Evolutionary conservation across 1,284 basidiomycete species (phyloP).

Genomic region (Ceratobasidium sp.): DNA sequence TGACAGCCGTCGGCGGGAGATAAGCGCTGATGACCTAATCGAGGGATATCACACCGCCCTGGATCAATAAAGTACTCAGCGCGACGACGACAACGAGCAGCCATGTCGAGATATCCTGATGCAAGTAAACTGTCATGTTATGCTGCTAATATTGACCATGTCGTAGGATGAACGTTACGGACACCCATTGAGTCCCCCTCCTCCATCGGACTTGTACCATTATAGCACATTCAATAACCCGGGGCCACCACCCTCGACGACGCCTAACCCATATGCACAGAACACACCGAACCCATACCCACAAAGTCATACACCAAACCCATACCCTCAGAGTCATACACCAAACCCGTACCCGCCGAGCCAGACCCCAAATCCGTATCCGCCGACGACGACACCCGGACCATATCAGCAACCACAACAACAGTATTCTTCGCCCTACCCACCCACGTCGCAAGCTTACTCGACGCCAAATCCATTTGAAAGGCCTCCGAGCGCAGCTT

Average conservation of each 20-base stretch:
- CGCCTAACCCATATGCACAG: too few species aligned
- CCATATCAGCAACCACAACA: constrained; percentile 20
- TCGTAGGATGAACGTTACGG: constrained; percentile 29
- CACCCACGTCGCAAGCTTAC: constrained; percentile 22
- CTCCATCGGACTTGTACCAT: constrained; percentile 24
- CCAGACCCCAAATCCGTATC: constrained; percentile 7
- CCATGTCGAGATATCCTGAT: constrained; percentile 35
- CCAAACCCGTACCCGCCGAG: constrained; percentile 16
- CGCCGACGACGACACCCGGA: neutral
- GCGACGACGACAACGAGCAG: constrained; percentile 16
- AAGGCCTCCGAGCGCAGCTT: constrained; percentile 24
- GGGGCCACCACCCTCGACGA: constrained; percentile 10
- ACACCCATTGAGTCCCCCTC: constrained; percentile 30
- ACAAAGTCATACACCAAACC: too few species aligned
- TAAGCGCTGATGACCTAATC: neutral
- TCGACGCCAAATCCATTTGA: constrained; percentile 34
- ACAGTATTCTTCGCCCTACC: neutral
- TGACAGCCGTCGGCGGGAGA: too few species aligned
- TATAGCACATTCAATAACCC: constrained; percentile 31
- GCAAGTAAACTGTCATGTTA: neutral
- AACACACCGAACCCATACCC: constrained; percentile 16
- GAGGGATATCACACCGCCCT: constrained; percentile 21
- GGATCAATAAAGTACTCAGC: too few species aligned
- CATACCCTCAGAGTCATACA: neutral
- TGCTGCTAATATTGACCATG: neutral